Conservation (phyloP, 2,329 filamentous ascomycete species). For the Arthrobotrys entomopaga region DNA sequence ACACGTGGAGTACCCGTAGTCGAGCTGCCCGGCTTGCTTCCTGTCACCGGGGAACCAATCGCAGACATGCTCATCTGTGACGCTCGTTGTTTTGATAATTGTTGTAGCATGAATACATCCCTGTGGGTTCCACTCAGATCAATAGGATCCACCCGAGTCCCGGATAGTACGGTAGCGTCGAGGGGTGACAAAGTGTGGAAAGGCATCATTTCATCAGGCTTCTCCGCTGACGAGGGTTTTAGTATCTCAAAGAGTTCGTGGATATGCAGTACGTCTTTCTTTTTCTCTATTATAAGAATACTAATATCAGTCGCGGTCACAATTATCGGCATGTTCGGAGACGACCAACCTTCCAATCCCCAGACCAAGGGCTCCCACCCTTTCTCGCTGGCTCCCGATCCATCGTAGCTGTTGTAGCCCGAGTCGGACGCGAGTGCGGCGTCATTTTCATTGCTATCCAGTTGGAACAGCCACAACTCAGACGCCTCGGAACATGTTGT, state of each 20-base stretch:
- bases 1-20: constrained; percentile 33
- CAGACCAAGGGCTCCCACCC: constrained; percentile 51
- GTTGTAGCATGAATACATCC: constrained; percentile 51
- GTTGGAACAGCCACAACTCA: constrained; percentile 52
- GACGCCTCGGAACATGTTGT: constrained; percentile 34
- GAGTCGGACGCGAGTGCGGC: constrained; percentile 45
- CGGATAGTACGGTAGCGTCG: constrained; percentile 26
- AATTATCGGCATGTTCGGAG: neutral
- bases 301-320: neutral
- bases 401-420: constrained; percentile 52
- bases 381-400: constrained; percentile 41
- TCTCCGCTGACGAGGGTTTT: constrained; percentile 18
- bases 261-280: constrained; percentile 31
- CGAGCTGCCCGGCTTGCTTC: constrained; percentile 26
- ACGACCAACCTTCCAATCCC: constrained; percentile 41
- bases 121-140: constrained; percentile 48
- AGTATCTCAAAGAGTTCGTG: constrained; percentile 45
- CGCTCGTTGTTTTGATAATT: constrained; percentile 47
- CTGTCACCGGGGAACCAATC: constrained; percentile 34
- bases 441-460: constrained; percentile 41
- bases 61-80: constrained; percentile 17
- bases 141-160: constrained; percentile 47
- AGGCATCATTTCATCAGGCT: constrained; percentile 26
- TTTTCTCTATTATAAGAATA: constrained; percentile 31
- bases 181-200: constrained; percentile 26